Base-by-base conservation (phyloP, 352 stramenopile genomes). In the Phytophthora cryptogea region DNA sequence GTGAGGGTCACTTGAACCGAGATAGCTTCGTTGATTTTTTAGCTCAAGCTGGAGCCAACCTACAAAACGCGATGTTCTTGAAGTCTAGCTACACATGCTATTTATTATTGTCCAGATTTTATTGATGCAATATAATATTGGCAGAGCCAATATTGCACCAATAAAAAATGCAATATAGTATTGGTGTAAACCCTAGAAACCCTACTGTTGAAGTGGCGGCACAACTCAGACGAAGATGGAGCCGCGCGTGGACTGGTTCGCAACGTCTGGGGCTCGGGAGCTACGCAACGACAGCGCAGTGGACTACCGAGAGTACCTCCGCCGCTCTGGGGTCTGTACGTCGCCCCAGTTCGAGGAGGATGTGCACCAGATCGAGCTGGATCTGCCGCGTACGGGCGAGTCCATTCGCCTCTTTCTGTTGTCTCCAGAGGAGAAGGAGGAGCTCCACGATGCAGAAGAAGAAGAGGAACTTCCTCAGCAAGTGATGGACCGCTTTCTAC, bases 301-400 rank as follows among this genome's bases (percentile, higher is more conserved):
- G 14, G 46, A 51, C 32, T 89, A 83, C 66, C 36, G 44, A 8
- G 73, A 85, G 16, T 88, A 85, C 53, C 48, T 77, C 23, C 47
- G 39, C 4, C 70, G 66, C 30, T 76, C 68, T 35, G 41, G 63
- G 40, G 54, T 32, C 26, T 70, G 59, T 5, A 5, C 33, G 30
- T 68, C 60, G 4, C 39, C 61, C 10, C 61, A 75, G 13, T 67
- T 85, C 7, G 79, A 81, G n/a, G 83, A 88, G 8, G 83, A 92
- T 61, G 45, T 65, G 46, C 61, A 63, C 32, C 83, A 92, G 70
- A 88, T 92, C 41, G 78, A 87, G 39, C 66, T 92, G 48, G 83
- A 92, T 70, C 55, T 92, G 30, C 65, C 76, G 26, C 83, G 83
- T 27, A 82, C 80, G 8, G 61, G 65, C 37, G 62, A 69, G 41